Evolutionary conservation across 768 basidiomycete species (phyloP), one percentile per base, ranked within the genome.

Genomic region (Porphyrellus cyaneotinctus): DNA sequence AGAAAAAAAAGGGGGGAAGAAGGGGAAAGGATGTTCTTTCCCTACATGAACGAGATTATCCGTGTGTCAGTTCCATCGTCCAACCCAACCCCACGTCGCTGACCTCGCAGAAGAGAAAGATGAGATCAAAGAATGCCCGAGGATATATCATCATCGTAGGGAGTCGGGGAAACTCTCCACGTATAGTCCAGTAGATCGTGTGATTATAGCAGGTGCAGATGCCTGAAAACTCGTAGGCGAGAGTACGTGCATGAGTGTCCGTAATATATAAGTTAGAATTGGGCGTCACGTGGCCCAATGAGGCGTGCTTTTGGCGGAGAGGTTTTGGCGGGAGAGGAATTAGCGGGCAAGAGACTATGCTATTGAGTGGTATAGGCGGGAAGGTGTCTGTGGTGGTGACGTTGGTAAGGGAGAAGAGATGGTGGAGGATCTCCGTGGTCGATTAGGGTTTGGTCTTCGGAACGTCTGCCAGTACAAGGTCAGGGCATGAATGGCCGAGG

Each of bases 381-480:
- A 69, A 11, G 68, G 72, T 9, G 65, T 68, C 57, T 70, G 71
- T 10, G 70, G 69, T 43, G 71, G 59, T 47, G 63, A 56, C 1
- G 64, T 56, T 20, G 59, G 58, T 18, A 6, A 59, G 30, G 65
- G 54, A 26, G 59, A 22, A 5, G 67, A 55, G 5, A 55, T n/a
- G 14, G 55, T 36, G 2, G 70, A 62, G 18, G 54, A 17, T 58
- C 49, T 59, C 47, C 70, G 70, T 42, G 52, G 31, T 14, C 62
- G 62, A 28, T 59, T 65, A 10, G 64, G 63, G 41, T 63, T 67
- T 14, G 70, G 70, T 44, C 59, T 61, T 44, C 70, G 68, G 18
- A 71, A 72, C 8, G 70, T 71, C 70, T 71, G 47, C n/a, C 15
- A 14, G 9, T 37, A 18, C 6, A 30, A 31, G 1, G 33, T 59